Evolutionary conservation across 352 stramenopile genomes (phyloP).

Genomic region (Plasmopara muralis): DNA sequence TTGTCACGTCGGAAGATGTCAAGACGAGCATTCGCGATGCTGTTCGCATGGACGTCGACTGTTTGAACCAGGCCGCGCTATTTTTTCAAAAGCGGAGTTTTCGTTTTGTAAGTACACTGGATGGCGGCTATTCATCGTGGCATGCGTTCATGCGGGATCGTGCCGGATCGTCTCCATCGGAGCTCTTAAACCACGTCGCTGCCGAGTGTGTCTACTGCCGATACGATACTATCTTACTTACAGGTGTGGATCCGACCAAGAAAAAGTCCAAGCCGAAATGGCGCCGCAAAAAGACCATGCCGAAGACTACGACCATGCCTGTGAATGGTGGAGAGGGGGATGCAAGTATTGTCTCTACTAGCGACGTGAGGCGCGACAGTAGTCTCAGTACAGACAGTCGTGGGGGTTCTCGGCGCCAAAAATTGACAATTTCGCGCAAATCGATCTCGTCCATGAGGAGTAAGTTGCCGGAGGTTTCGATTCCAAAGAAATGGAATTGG

Average conservation of each 20-base stretch:
- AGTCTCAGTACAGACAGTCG: slow-evolving; percentile 21
- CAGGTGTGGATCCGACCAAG: slow-evolving; percentile 46
- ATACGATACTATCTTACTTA: slow-evolving; percentile 66
- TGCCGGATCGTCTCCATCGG: slow-evolving; percentile 41
- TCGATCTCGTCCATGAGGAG: slow-evolving; percentile 49
- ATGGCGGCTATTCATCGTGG: slow-evolving; percentile 76
- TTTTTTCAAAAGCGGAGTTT: slow-evolving; percentile 83
- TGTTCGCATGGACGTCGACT: slow-evolving; percentile 56
- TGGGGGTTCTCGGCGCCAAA: slow-evolving; percentile 1
- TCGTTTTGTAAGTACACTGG: slow-evolving; percentile 70
- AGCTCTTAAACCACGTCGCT: slow-evolving; percentile 63
- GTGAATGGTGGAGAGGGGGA: slow-evolving; percentile 70
- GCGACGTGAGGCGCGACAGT: slow-evolving; percentile 23
- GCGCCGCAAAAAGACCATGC: slow-evolving; percentile 67
- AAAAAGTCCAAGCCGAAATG: slow-evolving; percentile 37
- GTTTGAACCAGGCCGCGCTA: slow-evolving; percentile 65
- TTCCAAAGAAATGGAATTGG: slow-evolving; percentile 55
- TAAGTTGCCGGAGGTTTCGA: slow-evolving; percentile 60
- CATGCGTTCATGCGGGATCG: slow-evolving; percentile 79
- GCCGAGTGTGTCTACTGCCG: slow-evolving; percentile 72
- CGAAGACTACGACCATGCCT: slow-evolving; percentile 56
- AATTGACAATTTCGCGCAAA: slow-evolving; percentile 47
- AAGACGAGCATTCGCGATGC: slow-evolving; percentile 74
- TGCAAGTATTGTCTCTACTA: slow-evolving; percentile 62
- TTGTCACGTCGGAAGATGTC: slow-evolving; percentile 54